These are phyloP conservation scores for Bipolaris gigantea DNA, from an alignment of 2,329 filamentous ascomycete species.

Conservation along the genomic window DNA sequence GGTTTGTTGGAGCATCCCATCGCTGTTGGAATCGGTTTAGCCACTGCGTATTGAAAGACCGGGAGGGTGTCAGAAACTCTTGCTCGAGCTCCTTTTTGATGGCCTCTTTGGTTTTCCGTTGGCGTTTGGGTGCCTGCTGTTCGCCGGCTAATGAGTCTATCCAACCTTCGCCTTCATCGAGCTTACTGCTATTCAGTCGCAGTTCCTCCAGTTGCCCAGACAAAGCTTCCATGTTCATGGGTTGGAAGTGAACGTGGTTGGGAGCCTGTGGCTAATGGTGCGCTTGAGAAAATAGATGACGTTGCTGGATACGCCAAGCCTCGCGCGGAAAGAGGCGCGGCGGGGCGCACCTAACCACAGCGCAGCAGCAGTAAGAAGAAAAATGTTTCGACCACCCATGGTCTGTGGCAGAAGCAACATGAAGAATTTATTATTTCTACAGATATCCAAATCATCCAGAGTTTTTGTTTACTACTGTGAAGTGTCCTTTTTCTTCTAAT, in stretches of 20 bases:
- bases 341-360: constrained; percentile 11
- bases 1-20: constrained; percentile 82
- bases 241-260: constrained; percentile 9
- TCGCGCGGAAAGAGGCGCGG: constrained; percentile 14
- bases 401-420: not conserved
- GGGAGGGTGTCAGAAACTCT: constrained; percentile 77
- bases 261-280: constrained; percentile 14
- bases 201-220: constrained; percentile 56
- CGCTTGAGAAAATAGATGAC: constrained; percentile 24
- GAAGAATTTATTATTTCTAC: too few relatives aligned
- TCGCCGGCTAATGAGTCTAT: constrained; percentile 65
- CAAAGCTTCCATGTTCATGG: constrained; percentile 44
- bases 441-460: too few relatives aligned
- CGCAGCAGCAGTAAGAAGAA: not conserved
- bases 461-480: too few relatives aligned
- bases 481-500: too few relatives aligned
- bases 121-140: constrained; percentile 55
- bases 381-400: not conserved
- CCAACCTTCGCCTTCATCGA: constrained; percentile 34
- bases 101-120: constrained; percentile 59
- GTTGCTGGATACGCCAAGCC: constrained; percentile 21
- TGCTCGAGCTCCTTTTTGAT: constrained; percentile 72
- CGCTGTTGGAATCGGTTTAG: constrained; percentile 84
- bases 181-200: constrained; percentile 45
- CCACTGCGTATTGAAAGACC: constrained; percentile 80